A percentile compares a stretch with the other conserved stretches of the same genome.
phyloP scores from a whole-genome alignment of 2,329 filamentous ascomycete species.

The Colletotrichum sp. region DNA sequence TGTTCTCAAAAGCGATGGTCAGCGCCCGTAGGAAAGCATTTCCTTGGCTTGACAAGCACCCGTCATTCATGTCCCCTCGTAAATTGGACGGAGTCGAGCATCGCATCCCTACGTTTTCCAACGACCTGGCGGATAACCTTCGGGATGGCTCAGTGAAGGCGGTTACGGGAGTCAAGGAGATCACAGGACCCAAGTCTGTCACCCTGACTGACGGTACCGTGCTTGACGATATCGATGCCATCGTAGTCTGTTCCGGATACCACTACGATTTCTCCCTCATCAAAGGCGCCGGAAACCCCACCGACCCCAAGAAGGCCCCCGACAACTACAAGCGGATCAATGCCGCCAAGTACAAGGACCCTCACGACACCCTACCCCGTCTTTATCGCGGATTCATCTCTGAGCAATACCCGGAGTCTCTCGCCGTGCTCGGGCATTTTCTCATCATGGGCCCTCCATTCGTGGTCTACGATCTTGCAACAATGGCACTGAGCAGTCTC shows the following conservation, averaged over 20 bases:
- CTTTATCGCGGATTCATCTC: slow-evolving; percentile 35
- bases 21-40: slow-evolving; percentile 1
- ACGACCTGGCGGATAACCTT: slow-evolving; percentile 31
- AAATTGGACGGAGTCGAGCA: slow-evolving; percentile 19
- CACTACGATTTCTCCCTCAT: slow-evolving; percentile 32
- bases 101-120: slow-evolving; percentile 31
- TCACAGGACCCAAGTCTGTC: slow-evolving; percentile 32
- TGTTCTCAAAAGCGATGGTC: not conserved
- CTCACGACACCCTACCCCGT: slow-evolving; percentile 28
- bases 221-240: slow-evolving; percentile 35
- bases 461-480: slow-evolving; percentile 30
- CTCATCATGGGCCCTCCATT: slow-evolving; percentile 29
- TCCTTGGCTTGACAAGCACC: slow-evolving; percentile 8
- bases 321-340: slow-evolving; percentile 28
- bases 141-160: slow-evolving; percentile 29
- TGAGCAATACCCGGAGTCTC: slow-evolving; percentile 34
- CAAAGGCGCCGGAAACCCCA: slow-evolving; percentile 30
- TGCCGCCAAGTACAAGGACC: slow-evolving; percentile 23
- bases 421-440: slow-evolving; percentile 32
- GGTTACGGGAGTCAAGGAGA: slow-evolving; percentile 29
- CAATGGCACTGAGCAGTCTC: slow-evolving; percentile 33
- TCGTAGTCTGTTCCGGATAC: slow-evolving; percentile 37
- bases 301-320: slow-evolving; percentile 27
- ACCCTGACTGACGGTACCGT: slow-evolving; percentile 31
- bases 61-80: not conserved